A percentile compares a stretch with the other conserved stretches of the same genome.
Conservation (phyloP, 2,329 filamentous ascomycete genomes). For the Huntiella abstrusa region DNA sequence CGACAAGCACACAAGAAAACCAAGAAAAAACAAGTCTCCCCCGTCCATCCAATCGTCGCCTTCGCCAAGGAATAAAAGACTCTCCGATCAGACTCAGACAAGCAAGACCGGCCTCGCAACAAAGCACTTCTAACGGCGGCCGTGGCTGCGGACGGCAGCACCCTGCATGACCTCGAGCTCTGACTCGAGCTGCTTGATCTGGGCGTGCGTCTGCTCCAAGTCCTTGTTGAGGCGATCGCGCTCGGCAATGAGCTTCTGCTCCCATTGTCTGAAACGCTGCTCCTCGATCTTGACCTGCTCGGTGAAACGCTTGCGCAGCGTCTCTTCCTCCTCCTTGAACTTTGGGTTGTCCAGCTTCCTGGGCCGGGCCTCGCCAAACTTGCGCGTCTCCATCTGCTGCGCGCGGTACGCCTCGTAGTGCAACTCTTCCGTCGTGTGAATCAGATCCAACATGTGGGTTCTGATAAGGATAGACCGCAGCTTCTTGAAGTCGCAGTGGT, state of each 20-base stretch:
- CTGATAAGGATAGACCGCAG: conserved; percentile 95
- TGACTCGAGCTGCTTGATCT: conserved; percentile 75
- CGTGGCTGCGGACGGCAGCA: conserved; percentile 74
- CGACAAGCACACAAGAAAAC: conserved; percentile 1
- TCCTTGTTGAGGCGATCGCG: conserved; percentile 99
- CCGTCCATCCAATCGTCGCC: conserved; percentile 52
- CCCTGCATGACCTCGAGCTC: conserved; percentile 92
- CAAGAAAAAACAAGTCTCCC: neutral
- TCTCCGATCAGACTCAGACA: conserved; percentile 39
- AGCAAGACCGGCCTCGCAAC: neutral
- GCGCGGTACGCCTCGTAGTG: conserved; percentile 99
- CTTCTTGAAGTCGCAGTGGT: conserved; percentile 99
- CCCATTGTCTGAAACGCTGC: conserved; percentile 97
- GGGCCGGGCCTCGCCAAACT: conserved; percentile 93
- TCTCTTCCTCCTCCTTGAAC: conserved; percentile 99
- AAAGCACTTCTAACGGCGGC: conserved; percentile 49
- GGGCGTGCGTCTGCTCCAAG: conserved; percentile 89
- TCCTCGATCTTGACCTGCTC: conserved; percentile 99
- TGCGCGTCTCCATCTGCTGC: conserved; percentile 98
- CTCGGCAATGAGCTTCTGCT: conserved; percentile 98
- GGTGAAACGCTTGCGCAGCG: conserved; percentile 94
- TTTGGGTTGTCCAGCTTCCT: conserved; percentile 99
- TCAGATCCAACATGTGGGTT: conserved; percentile 98
- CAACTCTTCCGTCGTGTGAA: conserved; percentile 97
- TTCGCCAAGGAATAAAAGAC: conserved; percentile 72